Percentiles rank a stretch among this genome's conserved stretches.
These are phyloP conservation scores for Bimuria novae-zelandiae DNA, from an alignment of 2,329 filamentous ascomycete genomes.

Conservation along the genomic window DNA sequence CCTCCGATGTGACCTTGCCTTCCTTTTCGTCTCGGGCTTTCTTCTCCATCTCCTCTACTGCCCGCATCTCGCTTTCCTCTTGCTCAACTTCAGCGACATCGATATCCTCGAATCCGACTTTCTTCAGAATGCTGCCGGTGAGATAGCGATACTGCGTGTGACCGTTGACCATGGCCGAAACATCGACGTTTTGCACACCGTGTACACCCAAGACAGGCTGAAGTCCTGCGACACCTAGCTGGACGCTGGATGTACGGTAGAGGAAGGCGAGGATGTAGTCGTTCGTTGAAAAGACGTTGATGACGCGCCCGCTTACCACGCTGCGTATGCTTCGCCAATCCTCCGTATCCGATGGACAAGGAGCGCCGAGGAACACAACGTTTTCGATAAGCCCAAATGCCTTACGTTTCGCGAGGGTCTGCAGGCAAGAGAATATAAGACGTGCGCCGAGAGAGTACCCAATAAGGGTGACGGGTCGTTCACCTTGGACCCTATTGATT, in stretches of 20 bases:
- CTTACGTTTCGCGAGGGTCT: constrained; percentile 73
- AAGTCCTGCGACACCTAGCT: constrained; percentile 82
- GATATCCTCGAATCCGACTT: constrained; percentile 59
- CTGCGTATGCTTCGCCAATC: constrained; percentile 79
- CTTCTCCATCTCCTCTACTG: constrained; percentile 51
- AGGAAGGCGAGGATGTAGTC: constrained; percentile 87
- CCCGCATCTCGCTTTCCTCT: constrained; percentile 51
- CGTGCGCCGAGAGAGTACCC: constrained; percentile 82
- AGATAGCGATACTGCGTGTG: constrained; percentile 58
- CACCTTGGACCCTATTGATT: constrained; percentile 80
- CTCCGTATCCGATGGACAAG: constrained; percentile 70
- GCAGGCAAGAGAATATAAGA: constrained; percentile 81
- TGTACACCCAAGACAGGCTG: constrained; percentile 71
- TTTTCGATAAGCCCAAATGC: constrained; percentile 85
- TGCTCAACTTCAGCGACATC: constrained; percentile 52
- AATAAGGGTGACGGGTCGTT: constrained; percentile 77
- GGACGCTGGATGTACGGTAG: constrained; percentile 81
- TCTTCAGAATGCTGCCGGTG: constrained; percentile 56
- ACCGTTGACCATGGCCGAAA: constrained; percentile 56
- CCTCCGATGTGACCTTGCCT: constrained; percentile 28
- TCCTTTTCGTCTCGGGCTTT: constrained; percentile 44
- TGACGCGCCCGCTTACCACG: constrained; percentile 78
- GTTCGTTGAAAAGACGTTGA: constrained; percentile 87
- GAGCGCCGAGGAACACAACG: constrained; percentile 80
- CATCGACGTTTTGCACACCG: constrained; percentile 65